A percentile compares a stretch with the other conserved stretches of the same genome.
These are phyloP conservation scores for Claviceps maximensis DNA, from an alignment of 2,329 filamentous ascomycete genomes.

Conservation along the genomic window DNA sequence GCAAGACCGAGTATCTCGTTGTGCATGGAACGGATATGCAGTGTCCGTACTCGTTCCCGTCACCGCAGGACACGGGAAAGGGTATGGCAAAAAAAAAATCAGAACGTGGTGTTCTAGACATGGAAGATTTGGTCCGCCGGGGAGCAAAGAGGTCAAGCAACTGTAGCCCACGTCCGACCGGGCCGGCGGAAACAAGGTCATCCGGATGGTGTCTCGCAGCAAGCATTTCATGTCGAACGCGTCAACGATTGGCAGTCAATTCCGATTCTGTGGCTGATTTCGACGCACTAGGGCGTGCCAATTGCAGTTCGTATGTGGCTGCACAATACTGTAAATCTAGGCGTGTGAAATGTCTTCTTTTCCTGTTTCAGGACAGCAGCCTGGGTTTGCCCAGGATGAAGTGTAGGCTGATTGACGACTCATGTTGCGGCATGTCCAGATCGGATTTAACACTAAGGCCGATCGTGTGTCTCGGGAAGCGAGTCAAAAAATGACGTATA, in stretches of 20 bases:
- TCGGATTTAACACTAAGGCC: too few relatives aligned
- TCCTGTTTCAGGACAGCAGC: too few relatives aligned
- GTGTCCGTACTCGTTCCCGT: too few relatives aligned
- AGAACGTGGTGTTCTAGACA: not conserved
- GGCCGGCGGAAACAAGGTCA: too few relatives aligned
- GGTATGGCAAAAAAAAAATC: not conserved
- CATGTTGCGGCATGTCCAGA: too few relatives aligned
- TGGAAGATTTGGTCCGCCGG: not conserved
- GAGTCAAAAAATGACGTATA: too few relatives aligned
- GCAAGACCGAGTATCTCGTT: not conserved
- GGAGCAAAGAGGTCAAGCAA: not conserved
- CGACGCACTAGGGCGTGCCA: not conserved
- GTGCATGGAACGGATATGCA: not conserved
- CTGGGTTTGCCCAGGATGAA: too few relatives aligned
- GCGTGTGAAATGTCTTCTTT: not conserved
- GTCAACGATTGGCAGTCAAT: not conserved
- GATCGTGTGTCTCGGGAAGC: too few relatives aligned
- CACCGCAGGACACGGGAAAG: too few relatives aligned
- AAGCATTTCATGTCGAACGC: not conserved
- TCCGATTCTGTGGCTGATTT: not conserved
- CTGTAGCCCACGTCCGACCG: too few relatives aligned
- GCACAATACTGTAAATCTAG: not conserved
- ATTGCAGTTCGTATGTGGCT: not conserved
- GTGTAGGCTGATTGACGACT: too few relatives aligned
- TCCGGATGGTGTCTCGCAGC: not conserved